These are phyloP conservation scores for Pachyrhizus erosus DNA, from an alignment of 306 rosid genomes.

Conservation along the genomic window DNA sequence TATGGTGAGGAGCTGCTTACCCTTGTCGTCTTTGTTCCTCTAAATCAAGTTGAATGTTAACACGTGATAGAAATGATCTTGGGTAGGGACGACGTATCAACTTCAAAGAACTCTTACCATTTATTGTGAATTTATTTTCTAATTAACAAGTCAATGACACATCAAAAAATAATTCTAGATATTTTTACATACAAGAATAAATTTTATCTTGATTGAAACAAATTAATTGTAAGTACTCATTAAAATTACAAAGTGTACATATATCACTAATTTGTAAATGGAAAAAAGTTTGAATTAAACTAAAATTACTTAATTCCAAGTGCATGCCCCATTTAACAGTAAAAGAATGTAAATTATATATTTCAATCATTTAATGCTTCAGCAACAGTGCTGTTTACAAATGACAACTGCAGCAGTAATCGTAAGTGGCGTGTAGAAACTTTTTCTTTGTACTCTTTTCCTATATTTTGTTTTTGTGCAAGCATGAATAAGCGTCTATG, in stretches of 20 bases:
- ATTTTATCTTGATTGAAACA: too few relatives aligned
- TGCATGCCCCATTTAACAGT: too few relatives aligned
- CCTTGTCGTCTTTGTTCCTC: not conserved
- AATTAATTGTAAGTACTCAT: too few relatives aligned
- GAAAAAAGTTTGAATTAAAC: not conserved
- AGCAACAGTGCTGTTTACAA: not conserved
- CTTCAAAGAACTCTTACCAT: not conserved
- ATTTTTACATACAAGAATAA: too few relatives aligned
- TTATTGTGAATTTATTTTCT: not conserved
- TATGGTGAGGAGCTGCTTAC: not conserved
- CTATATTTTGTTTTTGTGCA: not conserved
- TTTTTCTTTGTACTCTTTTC: not conserved
- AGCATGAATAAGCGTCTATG: constrained; percentile 9
- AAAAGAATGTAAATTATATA: too few relatives aligned
- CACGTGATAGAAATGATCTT: not conserved
- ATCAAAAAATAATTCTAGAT: too few relatives aligned
- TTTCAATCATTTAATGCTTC: not conserved
- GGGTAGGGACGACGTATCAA: not conserved
- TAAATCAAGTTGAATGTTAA: not conserved
- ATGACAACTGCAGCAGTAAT: not conserved
- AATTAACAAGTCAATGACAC: too few relatives aligned
- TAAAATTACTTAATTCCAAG: not conserved
- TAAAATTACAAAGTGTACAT: not conserved
- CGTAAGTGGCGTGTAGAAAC: not conserved
- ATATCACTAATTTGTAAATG: too few relatives aligned